phyloP scores from a whole-genome alignment of 2,329 filamentous ascomycete genomes.

The Cladosporium sp. region DNA sequence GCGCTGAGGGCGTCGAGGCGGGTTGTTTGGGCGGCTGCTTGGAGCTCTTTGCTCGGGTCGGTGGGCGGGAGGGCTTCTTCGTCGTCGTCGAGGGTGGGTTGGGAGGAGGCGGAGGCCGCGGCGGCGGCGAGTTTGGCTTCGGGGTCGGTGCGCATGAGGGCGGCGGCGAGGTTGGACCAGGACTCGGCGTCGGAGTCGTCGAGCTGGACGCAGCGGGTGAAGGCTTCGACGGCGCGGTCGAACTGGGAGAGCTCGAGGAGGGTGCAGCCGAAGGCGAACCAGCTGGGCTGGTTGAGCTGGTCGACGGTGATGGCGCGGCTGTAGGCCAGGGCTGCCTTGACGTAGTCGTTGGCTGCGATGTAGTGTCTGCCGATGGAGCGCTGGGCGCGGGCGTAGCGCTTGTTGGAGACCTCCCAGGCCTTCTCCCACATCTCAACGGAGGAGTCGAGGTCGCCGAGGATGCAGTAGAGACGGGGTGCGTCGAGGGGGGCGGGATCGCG shows the following conservation, averaged over 20 bases:
- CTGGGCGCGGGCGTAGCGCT: constrained; percentile 80
- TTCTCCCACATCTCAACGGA: constrained; percentile 70
- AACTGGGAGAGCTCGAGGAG: constrained; percentile 71
- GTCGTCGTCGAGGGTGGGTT: constrained; percentile 23
- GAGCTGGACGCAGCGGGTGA: constrained; percentile 72
- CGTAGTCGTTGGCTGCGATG: constrained; percentile 58
- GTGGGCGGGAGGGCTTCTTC: constrained; percentile 29
- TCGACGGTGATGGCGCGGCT: constrained; percentile 70
- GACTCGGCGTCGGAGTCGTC: constrained; percentile 87
- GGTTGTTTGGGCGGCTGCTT: constrained; percentile 51
- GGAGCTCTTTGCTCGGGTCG: constrained; percentile 18
- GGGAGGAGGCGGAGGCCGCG: no score
- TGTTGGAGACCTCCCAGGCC: constrained; percentile 78
- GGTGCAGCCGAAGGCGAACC: constrained; percentile 88
- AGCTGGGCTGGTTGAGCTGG: constrained; percentile 72
- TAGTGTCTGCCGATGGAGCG: constrained; percentile 77
- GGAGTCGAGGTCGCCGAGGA: constrained; percentile 81
- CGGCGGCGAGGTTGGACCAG: constrained; percentile 90
- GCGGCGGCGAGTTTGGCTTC: constrained; percentile 15
- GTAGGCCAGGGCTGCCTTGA: constrained; percentile 71
- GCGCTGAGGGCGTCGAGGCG: constrained; percentile 72
- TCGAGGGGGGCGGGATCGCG: constrained; percentile 67
- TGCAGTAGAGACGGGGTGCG: constrained; percentile 83
- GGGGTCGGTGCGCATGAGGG: constrained; percentile 50
- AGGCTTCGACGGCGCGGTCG: constrained; percentile 73